Percentiles rank a stretch among this genome's conserved stretches.
These are phyloP conservation scores for Camelina neglecta DNA, from an alignment of 345 rosid genomes.

Conservation along the genomic window DNA sequence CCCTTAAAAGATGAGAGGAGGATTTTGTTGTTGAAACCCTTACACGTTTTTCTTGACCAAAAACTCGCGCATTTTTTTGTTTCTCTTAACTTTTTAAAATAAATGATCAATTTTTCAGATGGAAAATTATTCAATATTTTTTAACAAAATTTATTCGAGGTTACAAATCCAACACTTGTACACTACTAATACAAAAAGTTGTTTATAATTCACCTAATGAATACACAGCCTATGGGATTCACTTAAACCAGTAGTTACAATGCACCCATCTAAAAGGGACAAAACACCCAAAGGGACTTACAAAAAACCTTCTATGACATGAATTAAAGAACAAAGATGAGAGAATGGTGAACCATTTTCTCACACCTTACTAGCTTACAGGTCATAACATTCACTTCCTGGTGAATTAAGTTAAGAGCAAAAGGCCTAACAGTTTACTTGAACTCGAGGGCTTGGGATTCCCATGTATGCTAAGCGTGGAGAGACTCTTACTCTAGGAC, in stretches of 20 bases:
- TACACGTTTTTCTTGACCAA: not conserved
- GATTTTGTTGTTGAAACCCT: not conserved
- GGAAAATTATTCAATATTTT: not conserved
- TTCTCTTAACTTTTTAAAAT: too few relatives aligned
- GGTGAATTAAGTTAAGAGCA: conserved; percentile 12
- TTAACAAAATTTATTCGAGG: not conserved
- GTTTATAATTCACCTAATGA: not conserved
- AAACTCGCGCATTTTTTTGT: not conserved
- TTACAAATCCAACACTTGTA: not conserved
- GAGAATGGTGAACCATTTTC: conserved; percentile 15
- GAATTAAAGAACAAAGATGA: conserved; percentile 35
- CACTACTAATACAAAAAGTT: not conserved
- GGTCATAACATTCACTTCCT: conserved; percentile 11
- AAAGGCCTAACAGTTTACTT: conserved; percentile 37
- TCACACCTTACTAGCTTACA: conserved; percentile 23
- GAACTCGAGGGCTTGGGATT: conserved; percentile 51
- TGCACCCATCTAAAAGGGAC: not conserved
- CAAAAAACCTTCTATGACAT: not conserved
- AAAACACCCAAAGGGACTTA: conserved; percentile 1
- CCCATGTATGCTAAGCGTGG: conserved; percentile 57
- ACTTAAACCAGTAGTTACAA: conserved; percentile 11
- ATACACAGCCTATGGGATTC: conserved; percentile 6
- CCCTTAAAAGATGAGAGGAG: not conserved
- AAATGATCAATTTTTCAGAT: not conserved
- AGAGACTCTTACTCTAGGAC: conserved; percentile 52